A percentile compares a stretch with the other conserved stretches of the same genome.
Evolutionary conservation across 2,329 filamentous ascomycete genomes (phyloP).

Genomic region (Mollisia scopiformis): DNA sequence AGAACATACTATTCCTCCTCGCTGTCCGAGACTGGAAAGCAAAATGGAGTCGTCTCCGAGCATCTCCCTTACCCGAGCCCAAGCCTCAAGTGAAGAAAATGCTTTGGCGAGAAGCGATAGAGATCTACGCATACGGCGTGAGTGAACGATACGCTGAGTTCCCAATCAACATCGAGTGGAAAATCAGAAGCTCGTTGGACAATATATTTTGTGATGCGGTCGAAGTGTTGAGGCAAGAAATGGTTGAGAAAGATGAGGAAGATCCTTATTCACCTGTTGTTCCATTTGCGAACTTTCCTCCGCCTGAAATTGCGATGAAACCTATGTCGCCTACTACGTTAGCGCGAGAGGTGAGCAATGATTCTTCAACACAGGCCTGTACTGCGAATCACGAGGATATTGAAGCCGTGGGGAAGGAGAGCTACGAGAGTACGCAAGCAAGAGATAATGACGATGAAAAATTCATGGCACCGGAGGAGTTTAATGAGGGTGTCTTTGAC

Average conservation of each 20-base stretch:
- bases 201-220: background rate
- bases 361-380: background rate
- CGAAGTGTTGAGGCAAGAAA: background rate
- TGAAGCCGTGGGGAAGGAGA: background rate
- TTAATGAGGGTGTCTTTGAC: slow-evolving; percentile 10
- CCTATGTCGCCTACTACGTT: background rate
- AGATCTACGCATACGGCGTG: slow-evolving; percentile 9
- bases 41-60: background rate
- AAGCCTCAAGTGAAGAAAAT: background rate
- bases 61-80: background rate
- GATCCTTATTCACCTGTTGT: background rate
- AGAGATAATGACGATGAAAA: background rate
- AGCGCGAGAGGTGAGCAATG: background rate
- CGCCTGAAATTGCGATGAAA: background rate
- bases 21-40: background rate
- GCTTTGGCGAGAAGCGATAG: slow-evolving; percentile 1
- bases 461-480: background rate
- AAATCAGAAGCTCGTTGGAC: background rate
- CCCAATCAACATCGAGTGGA: slow-evolving; percentile 12
- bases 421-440: background rate
- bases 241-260: background rate
- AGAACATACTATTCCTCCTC: slow-evolving; percentile 15
- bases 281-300: background rate
- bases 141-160: slow-evolving; percentile 9
- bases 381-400: background rate